Percentiles rank a stretch among this genome's conserved stretches.
Conservation (phyloP, 345 rosid species). For the Rubroshorea leprosula region DNA sequence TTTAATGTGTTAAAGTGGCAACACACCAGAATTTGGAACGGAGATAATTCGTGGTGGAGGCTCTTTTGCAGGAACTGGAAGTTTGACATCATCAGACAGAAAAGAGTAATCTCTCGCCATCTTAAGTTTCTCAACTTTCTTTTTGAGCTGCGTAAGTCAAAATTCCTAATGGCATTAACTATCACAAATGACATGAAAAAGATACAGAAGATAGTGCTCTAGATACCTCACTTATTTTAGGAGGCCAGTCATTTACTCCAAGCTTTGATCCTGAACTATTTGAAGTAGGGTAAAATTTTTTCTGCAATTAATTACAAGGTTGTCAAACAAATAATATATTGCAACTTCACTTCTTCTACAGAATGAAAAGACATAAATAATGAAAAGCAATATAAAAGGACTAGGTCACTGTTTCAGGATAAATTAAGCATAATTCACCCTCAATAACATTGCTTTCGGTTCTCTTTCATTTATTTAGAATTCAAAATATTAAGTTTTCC, state of each 20-base stretch:
- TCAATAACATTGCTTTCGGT: too few relatives aligned
- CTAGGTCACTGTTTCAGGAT: too few relatives aligned
- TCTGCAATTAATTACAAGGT: conserved; percentile 37
- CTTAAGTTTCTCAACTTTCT: conserved; percentile 65
- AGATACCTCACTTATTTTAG: conserved; percentile 51
- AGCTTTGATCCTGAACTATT: conserved; percentile 30
- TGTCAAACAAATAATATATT: neutral
- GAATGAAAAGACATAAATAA: neutral
- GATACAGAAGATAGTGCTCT: neutral
- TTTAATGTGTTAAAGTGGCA: conserved; percentile 14
- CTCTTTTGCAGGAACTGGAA: conserved; percentile 56
- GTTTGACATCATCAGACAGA: conserved; percentile 66
- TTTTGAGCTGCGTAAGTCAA: conserved; percentile 35
- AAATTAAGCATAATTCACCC: neutral
- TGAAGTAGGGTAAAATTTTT: conserved; percentile 40
- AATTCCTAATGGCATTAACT: conserved; percentile 4
- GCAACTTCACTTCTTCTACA: neutral
- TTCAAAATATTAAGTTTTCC: too few relatives aligned
- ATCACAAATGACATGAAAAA: conserved; percentile 1
- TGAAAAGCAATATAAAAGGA: too few relatives aligned
- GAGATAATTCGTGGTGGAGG: conserved; percentile 34
- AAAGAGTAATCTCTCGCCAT: conserved; percentile 88
- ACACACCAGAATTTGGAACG: conserved; percentile 55
- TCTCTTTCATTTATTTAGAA: neutral
- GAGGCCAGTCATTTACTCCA: conserved; percentile 24